phyloP scores from a whole-genome alignment of 2,329 filamentous ascomycete species.

The Neurospora crassa region DNA sequence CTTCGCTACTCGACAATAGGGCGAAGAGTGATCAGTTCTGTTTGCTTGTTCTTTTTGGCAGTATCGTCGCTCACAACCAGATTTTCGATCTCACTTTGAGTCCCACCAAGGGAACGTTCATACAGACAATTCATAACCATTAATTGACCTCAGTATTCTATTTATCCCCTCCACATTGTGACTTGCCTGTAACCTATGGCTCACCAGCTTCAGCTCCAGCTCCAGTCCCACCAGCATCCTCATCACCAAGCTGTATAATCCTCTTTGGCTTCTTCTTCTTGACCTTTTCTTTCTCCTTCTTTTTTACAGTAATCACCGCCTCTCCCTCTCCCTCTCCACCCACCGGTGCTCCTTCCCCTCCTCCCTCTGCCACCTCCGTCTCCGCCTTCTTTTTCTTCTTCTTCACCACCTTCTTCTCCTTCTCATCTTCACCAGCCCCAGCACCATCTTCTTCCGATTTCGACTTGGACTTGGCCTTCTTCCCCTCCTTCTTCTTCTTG shows the following conservation, averaged over 20 bases:
- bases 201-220: neutral
- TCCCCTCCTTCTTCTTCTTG: constrained; percentile 61
- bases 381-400: constrained; percentile 27
- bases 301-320: constrained; percentile 14
- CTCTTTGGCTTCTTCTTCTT: constrained; percentile 18
- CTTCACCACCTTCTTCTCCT: constrained; percentile 15
- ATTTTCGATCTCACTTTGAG: too few relatives aligned
- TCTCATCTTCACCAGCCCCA: constrained; percentile 2
- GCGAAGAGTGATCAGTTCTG: too few relatives aligned
- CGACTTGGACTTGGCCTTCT: constrained; percentile 34
- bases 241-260: constrained; percentile 17
- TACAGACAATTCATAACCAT: too few relatives aligned
- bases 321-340: constrained; percentile 5
- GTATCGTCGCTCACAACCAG: too few relatives aligned
- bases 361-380: constrained; percentile 3
- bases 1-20: too few relatives aligned
- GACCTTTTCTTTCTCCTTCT: constrained; percentile 19
- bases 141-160: too few relatives aligned
- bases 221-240: neutral
- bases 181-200: neutral
- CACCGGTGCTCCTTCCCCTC: constrained; percentile 1
- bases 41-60: too few relatives aligned
- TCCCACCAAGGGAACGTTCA: too few relatives aligned
- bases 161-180: too few relatives aligned
- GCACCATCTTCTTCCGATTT: constrained; percentile 10